phyloP scores from a whole-genome alignment of 2,329 filamentous ascomycete species.

The Neonectria ditissima region DNA sequence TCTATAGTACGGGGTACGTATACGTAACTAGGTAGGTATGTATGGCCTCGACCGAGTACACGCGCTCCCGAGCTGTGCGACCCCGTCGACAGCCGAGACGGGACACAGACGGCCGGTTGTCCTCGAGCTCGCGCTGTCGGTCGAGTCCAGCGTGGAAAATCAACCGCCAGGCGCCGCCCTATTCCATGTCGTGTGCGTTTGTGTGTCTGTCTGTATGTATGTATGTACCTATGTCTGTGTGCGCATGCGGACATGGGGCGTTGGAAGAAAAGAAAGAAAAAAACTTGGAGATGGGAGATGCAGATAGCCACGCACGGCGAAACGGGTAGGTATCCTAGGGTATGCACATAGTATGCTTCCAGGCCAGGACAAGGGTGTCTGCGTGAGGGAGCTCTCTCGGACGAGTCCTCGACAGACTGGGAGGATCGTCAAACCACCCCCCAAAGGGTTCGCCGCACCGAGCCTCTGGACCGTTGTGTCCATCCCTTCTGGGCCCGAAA shows the following conservation, averaged over 20 bases:
- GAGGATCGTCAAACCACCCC: neutral
- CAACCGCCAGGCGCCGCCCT: too few relatives aligned
- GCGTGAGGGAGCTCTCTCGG: too few relatives aligned
- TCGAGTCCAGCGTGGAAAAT: neutral
- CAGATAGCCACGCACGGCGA: slow-evolving; percentile 1
- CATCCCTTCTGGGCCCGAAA: neutral
- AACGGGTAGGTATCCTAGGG: too few relatives aligned
- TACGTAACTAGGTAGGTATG: too few relatives aligned
- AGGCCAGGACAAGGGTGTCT: too few relatives aligned
- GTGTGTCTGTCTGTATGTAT: too few relatives aligned
- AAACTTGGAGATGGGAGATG: slow-evolving; percentile 13
- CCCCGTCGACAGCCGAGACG: too few relatives aligned
- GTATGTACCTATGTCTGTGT: too few relatives aligned
- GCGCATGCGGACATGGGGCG: neutral
- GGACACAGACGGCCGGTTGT: too few relatives aligned
- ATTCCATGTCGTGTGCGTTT: too few relatives aligned
- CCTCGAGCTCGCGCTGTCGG: neutral
- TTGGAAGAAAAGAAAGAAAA: neutral
- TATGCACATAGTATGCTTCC: too few relatives aligned
- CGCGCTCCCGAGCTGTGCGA: neutral
- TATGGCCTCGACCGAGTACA: too few relatives aligned
- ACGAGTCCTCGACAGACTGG: neutral
- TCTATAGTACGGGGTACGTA: neutral
- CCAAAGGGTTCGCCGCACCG: neutral
- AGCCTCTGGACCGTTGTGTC: neutral